Base-by-base conservation (phyloP, 1,139 yeast species). In the Taphrina pruni region DNA sequence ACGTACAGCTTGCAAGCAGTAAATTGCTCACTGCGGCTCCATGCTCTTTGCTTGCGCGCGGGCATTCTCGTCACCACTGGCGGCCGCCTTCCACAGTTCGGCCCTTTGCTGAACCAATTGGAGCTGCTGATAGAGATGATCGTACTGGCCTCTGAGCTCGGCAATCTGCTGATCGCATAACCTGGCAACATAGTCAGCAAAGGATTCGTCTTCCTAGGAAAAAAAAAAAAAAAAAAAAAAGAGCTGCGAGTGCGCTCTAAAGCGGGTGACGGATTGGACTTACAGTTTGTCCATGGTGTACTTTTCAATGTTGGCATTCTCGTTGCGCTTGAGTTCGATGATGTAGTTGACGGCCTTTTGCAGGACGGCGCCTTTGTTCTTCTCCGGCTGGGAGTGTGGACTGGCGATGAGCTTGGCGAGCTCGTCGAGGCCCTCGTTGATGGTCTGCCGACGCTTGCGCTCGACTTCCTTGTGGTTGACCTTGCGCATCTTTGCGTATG, bases 401-500 rank as follows among this genome's bases (percentile, higher is more conserved):
- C 52, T 55, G 12, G 58, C 55, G 69, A 94, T 87, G 71, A 90
- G 81, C 61, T 86, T 86, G 52, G 96, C 90, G 75, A 94, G 84
- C 75, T 88, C 92, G 75, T 88, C 88, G 77, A 94, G 93, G 12
- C 98, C 98, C 66, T 85, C 83, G 79, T 93, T 94, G 77, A 94
- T 94, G 65, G 89, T 87, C 77, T 94, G 97, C 76, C 99, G 87
- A 77, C 99, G 88, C 75, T 98, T 87, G 76, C 97, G 86, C 81
- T 94, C 99, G 41, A 94, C 99, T 80, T 95, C 99, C 79, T 94
- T 94, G 81, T 94, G 99, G 78, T 91, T 93, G 75, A 90, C 90
- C 75, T 90, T 88, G 75, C 97, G 86, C 77, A 86, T 85, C 74
- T 85, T 85, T 77, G 89, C 93, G 96, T 97, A 92, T 78, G 90